Evolutionary conservation across 768 basidiomycete species (phyloP), one percentile per base, ranked within the genome.

Genomic region (Russula earlei): DNA sequence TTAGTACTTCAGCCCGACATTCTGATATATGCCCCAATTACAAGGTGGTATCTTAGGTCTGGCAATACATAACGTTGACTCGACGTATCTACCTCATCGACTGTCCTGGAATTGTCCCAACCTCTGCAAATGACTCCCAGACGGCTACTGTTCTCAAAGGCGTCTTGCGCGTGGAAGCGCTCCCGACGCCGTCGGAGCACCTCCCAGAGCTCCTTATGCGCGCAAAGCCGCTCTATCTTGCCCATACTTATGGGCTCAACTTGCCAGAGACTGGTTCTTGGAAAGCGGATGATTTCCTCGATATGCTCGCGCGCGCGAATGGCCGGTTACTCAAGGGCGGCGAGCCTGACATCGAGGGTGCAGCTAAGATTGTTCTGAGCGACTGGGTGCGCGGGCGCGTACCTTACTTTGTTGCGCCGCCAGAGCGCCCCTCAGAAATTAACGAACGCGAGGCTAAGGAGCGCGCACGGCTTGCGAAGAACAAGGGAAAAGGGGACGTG

Each of bases 31-130:
- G 38, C 22, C 31, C 4, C 14, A n/a, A 45, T 47, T 27, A 25
- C 31, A 19, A 52, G 11, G 31, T 45, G 25, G 10, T 29, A 24
- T 10, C 11, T 15, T 54, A 71, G 71, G 94, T 98, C 62, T 99
- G 96, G 96, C 95, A 99, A 78, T 99, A 99, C 71, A 97, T 99
- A 74, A 94, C 92, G 27, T 75, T 99, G 40, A 99, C 94, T 57
- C 82, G 87, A 60, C 81, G 89, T 52, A 99, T 99, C 68, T 99
- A 97, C 75, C 85, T 99, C 63, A 97, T 99, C 73, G 96, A 99
- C 72, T 99, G 96, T 68, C 96, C 96, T 27, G 96, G 96, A 47
- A 90, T 98, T 69, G 96, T 97, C 1, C 95, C 95, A 2, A 85
- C 92, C 17, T 94, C 92, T 22, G 87, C 91, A 2, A 78, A 88